A percentile compares a stretch with the other conserved stretches of the same genome.
Conservation (phyloP, 257 asterid genomes). For the Rehmannia glutinosa region DNA sequence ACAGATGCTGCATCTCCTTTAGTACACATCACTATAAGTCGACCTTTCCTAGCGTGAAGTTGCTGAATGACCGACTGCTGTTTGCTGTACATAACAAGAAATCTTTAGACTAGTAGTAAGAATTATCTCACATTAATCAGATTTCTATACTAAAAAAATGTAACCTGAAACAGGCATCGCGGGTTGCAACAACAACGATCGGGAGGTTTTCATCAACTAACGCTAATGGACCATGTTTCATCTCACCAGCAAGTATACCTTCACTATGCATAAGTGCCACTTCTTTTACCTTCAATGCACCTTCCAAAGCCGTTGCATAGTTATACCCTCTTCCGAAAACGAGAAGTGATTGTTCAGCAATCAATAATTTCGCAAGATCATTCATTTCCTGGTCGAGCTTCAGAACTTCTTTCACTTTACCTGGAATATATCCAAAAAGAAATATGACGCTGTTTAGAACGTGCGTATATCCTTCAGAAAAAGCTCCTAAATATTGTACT, state of each 20-base stretch:
- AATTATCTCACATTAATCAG: not conserved
- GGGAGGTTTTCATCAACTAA: conserved; percentile 93
- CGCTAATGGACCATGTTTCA: conserved; percentile 99
- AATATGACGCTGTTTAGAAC: not conserved
- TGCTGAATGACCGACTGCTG: conserved; percentile 98
- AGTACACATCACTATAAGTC: conserved; percentile 88
- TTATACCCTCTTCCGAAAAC: conserved; percentile 97
- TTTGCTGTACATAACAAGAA: conserved; percentile 52
- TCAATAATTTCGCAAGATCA: conserved; percentile 72
- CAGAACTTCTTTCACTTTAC: conserved; percentile 82
- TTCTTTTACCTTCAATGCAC: conserved; percentile 98
- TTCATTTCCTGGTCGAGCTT: conserved; percentile 90
- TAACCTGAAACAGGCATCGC: conserved; percentile 92
- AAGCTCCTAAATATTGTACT: not conserved
- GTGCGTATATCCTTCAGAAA: not conserved
- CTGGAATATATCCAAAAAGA: conserved; percentile 38
- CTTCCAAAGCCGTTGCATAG: conserved; percentile 93
- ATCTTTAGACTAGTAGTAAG: conserved; percentile 11
- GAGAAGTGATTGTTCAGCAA: conserved; percentile 90
- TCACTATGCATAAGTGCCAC: conserved; percentile 99
- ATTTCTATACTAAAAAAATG: not conserved
- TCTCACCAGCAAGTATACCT: conserved; percentile 99
- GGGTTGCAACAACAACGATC: conserved; percentile 88
- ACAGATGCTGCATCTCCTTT: conserved; percentile 85
- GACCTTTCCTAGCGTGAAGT: conserved; percentile 96